Percentiles rank a stretch among this genome's conserved stretches.
Evolutionary conservation across 345 rosid genomes (phyloP).

Genomic region (Eucalyptus virginea): DNA sequence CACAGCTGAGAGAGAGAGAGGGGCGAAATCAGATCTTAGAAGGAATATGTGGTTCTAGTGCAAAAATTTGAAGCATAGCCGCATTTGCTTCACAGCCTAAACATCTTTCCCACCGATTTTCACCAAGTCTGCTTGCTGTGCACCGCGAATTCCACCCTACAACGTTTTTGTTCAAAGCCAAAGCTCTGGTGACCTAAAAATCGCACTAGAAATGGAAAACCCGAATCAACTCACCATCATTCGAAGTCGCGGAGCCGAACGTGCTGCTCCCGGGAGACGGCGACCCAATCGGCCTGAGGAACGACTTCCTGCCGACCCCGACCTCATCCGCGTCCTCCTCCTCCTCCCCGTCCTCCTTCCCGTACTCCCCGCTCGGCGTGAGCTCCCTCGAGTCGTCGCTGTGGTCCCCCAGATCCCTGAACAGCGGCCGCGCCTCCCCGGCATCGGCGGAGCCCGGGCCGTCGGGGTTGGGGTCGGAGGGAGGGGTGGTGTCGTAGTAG

Average conservation of each 20-base stretch:
- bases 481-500: conserved; percentile 51
- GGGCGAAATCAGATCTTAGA: background rate
- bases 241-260: conserved; percentile 60
- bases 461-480: conserved; percentile 7
- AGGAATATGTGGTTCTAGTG: background rate
- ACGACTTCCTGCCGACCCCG: conserved; percentile 18
- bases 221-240: conserved; percentile 38
- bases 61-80: background rate
- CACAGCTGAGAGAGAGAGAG: background rate
- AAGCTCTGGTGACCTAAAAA: background rate
- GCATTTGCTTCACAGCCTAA: background rate
- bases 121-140: background rate
- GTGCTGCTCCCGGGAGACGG: conserved; percentile 80
- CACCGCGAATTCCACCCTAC: background rate
- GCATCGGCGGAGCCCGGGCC: conserved; percentile 9
- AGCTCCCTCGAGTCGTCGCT: conserved; percentile 32
- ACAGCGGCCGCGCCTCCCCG: conserved; percentile 30
- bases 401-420: conserved; percentile 40
- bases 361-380: conserved; percentile 2
- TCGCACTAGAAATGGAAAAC: background rate
- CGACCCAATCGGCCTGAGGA: conserved; percentile 47
- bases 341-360: conserved; percentile 14
- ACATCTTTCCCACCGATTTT: background rate
- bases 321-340: conserved; percentile 17
- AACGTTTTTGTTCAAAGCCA: background rate